Percentiles rank a stretch among this genome's conserved stretches.
Conservation (phyloP, 2,329 filamentous ascomycete species). For the Corinectria fuckeliana region DNA sequence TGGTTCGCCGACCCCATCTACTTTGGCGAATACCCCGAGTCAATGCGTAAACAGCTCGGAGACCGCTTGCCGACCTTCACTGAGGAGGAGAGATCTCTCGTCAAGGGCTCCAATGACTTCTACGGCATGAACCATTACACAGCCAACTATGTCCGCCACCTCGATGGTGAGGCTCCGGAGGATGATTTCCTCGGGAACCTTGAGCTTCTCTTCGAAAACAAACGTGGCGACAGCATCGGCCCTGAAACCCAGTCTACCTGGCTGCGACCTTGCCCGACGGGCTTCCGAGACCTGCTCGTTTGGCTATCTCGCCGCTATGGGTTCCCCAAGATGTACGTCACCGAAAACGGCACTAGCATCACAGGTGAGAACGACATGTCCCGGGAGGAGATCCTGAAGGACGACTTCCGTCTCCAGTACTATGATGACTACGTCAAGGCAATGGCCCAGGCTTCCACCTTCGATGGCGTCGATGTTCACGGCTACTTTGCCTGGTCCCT, state of each 20-base stretch:
- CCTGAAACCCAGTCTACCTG: conserved; percentile 83
- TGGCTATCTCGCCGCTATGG: conserved; percentile 82
- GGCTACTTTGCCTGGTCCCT: conserved; percentile 89
- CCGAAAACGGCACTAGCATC: conserved; percentile 86
- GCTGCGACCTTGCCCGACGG: conserved; percentile 76
- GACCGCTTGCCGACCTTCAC: conserved; percentile 78
- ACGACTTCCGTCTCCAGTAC: conserved; percentile 83
- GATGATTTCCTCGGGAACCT: conserved; percentile 80
- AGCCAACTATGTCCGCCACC: conserved; percentile 83
- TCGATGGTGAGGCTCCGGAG: conserved; percentile 62
- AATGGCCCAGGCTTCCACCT: conserved; percentile 72
- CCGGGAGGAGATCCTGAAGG: conserved; percentile 73
- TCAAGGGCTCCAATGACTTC: conserved; percentile 89
- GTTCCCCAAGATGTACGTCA: conserved; percentile 81
- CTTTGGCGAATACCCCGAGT: conserved; percentile 81
- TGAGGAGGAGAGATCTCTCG: conserved; percentile 72
- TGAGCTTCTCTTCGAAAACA: conserved; percentile 73
- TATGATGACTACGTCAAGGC: conserved; percentile 79
- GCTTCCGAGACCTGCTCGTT: conserved; percentile 77
- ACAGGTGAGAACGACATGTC: conserved; percentile 82
- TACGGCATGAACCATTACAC: conserved; percentile 97
- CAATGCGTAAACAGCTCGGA: conserved; percentile 82
- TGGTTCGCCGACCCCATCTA: conserved; percentile 93
- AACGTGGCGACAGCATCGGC: conserved; percentile 76
- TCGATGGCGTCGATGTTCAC: conserved; percentile 79